phyloP scores from a whole-genome alignment of 176 grass and related monocot genomes.

The Saccharum officinarum region DNA sequence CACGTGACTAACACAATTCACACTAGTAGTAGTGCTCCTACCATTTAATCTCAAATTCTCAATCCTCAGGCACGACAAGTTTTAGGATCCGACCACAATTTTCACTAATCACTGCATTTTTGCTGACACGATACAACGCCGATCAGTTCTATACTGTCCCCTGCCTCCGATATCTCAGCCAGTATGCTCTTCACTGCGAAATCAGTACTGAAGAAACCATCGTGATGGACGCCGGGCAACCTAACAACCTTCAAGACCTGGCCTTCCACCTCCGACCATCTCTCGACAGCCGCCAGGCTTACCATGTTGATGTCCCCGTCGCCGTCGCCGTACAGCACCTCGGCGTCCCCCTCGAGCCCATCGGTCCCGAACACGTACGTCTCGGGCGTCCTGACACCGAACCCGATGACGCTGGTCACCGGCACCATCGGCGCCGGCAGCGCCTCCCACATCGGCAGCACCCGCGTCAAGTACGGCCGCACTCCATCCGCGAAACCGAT shows the following conservation, averaged over 20 bases:
- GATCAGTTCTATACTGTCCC: neutral
- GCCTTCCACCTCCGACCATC: conserved; percentile 36
- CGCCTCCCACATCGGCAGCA: conserved; percentile 45
- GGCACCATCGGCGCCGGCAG: conserved; percentile 50
- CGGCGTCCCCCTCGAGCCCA: conserved; percentile 40
- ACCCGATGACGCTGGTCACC: conserved; percentile 59
- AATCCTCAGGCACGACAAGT: no score
- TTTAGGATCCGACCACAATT: neutral
- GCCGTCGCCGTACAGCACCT: conserved; percentile 64
- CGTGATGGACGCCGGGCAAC: conserved; percentile 46
- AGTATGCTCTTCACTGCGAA: conserved; percentile 11
- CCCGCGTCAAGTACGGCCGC: conserved; percentile 53
- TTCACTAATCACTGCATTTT: neutral
- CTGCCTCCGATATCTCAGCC: conserved; percentile 25
- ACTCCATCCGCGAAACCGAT: conserved; percentile 63
- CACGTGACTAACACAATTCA: no score
- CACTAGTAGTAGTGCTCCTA: no score
- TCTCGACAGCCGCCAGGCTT: conserved; percentile 47
- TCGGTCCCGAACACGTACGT: conserved; percentile 37
- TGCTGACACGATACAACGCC: neutral
- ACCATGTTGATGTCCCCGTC: conserved; percentile 67
- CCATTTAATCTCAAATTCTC: no score
- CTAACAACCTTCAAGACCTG: conserved; percentile 53
- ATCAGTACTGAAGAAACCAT: conserved; percentile 25
- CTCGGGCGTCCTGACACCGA: conserved; percentile 53